Conservation (phyloP, 192 early-diverging fungal species). For the Phlyctochytrium bullatum region DNA sequence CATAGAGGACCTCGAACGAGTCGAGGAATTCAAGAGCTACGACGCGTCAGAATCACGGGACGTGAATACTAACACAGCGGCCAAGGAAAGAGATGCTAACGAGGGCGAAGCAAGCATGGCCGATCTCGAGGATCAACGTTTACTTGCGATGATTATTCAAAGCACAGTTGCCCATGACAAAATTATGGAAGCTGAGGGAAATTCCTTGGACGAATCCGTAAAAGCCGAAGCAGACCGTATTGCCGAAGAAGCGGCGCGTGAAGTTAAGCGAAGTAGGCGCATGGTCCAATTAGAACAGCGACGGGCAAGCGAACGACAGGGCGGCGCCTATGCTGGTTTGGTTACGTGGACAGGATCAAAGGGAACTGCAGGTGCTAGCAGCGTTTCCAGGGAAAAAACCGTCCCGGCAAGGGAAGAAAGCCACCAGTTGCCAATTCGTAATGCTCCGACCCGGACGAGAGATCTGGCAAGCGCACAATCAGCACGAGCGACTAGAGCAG, state of each 20-base stretch:
- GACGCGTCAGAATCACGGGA: background rate
- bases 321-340: conserved; percentile 54
- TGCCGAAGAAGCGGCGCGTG: conserved; percentile 74
- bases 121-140: conserved; percentile 56
- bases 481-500: too few relatives aligned
- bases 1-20: conserved; percentile 15
- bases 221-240: conserved; percentile 79
- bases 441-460: too few relatives aligned
- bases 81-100: background rate
- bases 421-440: too few relatives aligned
- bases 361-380: conserved; percentile 54
- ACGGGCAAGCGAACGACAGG: conserved; percentile 12
- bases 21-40: conserved; percentile 15
- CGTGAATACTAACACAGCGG: conserved; percentile 9
- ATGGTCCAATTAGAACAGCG: conserved; percentile 47
- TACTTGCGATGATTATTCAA: conserved; percentile 76
- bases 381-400: background rate
- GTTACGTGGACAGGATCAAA: conserved; percentile 92
- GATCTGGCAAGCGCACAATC: too few relatives aligned
- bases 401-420: too few relatives aligned
- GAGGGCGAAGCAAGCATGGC: conserved; percentile 24
- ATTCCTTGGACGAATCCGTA: conserved; percentile 61
- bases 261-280: conserved; percentile 71
- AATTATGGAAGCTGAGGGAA: conserved; percentile 67
- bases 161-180: conserved; percentile 89